Evolutionary conservation across 768 basidiomycete species (phyloP), one percentile per base, ranked within the genome.

Genomic region (Russula sp.): DNA sequence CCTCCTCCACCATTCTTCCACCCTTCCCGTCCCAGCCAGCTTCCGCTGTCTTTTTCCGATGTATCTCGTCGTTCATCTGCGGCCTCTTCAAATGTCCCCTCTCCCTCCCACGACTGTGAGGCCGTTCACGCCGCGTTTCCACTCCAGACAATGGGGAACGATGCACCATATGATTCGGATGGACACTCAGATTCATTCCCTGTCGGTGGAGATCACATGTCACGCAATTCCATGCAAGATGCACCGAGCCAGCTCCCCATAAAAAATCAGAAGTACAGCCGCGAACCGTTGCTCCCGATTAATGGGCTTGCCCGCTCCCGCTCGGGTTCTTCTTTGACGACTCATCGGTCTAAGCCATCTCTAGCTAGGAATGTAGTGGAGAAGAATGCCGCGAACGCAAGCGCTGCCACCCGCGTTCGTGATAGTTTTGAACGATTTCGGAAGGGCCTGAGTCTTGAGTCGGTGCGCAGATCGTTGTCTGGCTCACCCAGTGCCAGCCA

Each of bases 1-100:
- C 88, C 91, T 16, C 84, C 88, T 10, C 82, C 88, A 5, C 85
- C 87, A 7, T 91, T 92, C 75, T 91, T 91, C 69, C 82, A 78
- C 22, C 87, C 88, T 5, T 81, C 84, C 5, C 79, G 84, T 53
- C 89, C 87, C 0, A 71, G 72, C 25, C 75, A 83, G 77, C 35
- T 81, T 72, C 25, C 77, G 75, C 29, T 70, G 76, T 54, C 75
- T 73, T 18, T 76, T 76, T 8, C 68, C 66, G 39, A 68, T 69
- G 53, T 66, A 66, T 55, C 72, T 72, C 46, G 72, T 70, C 53
- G 71, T 69, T 60, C 75, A 9, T 74, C 75, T 5, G 61, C 66
- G 45, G 69, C 65, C 48, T 73, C 68, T 38, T 70, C 66, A 11
- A 69, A 68, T 47, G 72, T 60, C 48, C 54, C 16, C n/a, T 58